Base-by-base conservation (phyloP, 148 eudicot genomes). In the Rhododendron griersonianum region DNA sequence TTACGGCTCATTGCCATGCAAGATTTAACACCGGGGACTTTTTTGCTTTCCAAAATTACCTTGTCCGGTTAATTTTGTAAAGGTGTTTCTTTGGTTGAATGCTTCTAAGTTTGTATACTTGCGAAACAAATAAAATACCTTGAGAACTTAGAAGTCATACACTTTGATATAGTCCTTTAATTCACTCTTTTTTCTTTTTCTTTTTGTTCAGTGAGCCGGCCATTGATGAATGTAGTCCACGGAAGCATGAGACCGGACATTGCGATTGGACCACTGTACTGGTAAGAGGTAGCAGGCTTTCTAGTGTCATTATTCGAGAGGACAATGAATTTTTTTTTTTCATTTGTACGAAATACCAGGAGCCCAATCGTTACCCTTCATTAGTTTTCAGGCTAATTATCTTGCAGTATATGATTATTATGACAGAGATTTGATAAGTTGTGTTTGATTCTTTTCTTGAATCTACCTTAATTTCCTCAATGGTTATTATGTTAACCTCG, bases 151-250 rank as follows among this genome's bases (percentile, higher is more conserved):
- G 75, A 82, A 11, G 28, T 39, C 7, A 11, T 3, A 65, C 1
- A 44, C 3, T 15, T 83, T 3, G 15, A 47, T 47, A 16, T 2
- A 2, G 9, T 48, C 41, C 28, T 28, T 37, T 28, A 41, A 83
- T 21, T 41, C 55, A 6, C 67, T n/a, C 45, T 55, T 14, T 86
- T 89, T 71, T 2, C n/a, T 30, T 25, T 13, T 85, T 16, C 30
- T n/a, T 71, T 19, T 39, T 86, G 90, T 87, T 48, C 93, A 96
- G 99, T 89, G 99, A 96, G 88, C 99, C 99, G 7, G 91, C 89
- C 33, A 87, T 80, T 45, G 92, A 92, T 33, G 93, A 89, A 87
- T 96, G 99, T 90, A 93, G 98, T 84, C 91, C 98, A 45, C 94
- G 89, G 41, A 91, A 91, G 87, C 91, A 92, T 69, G 83, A 73